Evolutionary conservation across 1,284 basidiomycete genomes (phyloP).

Genomic region (Stygiomarasmius scandens): DNA sequence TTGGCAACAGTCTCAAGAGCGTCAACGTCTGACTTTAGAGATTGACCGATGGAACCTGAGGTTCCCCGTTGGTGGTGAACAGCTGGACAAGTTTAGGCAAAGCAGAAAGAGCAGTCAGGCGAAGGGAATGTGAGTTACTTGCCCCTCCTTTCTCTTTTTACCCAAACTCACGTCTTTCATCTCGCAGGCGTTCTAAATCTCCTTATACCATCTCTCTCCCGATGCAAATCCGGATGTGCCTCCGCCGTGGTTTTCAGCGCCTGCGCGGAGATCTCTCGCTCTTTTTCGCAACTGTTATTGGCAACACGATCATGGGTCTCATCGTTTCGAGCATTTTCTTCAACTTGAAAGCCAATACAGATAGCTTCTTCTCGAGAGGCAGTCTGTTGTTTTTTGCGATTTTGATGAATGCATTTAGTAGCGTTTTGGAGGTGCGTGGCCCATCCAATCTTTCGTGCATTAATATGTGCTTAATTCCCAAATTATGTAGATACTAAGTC

Average conservation of each 20-base stretch:
- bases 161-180: no score
- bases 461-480: no score
- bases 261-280: constrained; percentile 44
- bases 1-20: constrained; percentile 34
- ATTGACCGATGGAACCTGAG: constrained; percentile 35
- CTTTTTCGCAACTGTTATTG: constrained; percentile 19
- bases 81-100: constrained; percentile 37
- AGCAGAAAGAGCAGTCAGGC: constrained; percentile 41
- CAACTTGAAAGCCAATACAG: constrained; percentile 42
- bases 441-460: no score
- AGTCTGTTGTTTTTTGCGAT: constrained; percentile 38
- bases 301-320: constrained; percentile 30
- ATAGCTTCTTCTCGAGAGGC: constrained; percentile 52
- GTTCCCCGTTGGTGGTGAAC: constrained; percentile 37
- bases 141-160: constrained; percentile 26
- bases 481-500: constrained; percentile 20
- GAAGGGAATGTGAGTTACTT: constrained; percentile 35
- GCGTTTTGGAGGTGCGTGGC: constrained; percentile 17
- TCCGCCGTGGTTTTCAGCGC: constrained; percentile 58
- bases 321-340: constrained; percentile 59
- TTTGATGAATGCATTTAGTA: constrained; percentile 21
- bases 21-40: constrained; percentile 32
- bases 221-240: constrained; percentile 58
- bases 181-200: constrained; percentile 20
- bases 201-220: constrained; percentile 43